Conservation (phyloP, 176 grass and related monocot species). For the Metroxylon sagu region DNA sequence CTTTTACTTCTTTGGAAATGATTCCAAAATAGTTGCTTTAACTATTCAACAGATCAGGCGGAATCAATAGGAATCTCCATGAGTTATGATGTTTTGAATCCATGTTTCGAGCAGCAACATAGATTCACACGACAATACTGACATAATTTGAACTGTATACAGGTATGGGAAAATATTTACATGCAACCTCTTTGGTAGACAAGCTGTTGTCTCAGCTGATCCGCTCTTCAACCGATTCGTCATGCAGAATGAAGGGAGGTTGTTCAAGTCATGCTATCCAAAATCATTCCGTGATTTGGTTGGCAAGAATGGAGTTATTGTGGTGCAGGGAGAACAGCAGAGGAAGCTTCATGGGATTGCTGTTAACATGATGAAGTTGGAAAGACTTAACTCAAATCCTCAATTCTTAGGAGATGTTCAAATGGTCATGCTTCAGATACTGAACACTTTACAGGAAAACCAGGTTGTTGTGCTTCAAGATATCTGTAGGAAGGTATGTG, state of each 20-base stretch:
- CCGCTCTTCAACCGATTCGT: constrained; percentile 8
- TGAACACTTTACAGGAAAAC: neutral
- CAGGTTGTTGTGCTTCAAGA: constrained; percentile 5
- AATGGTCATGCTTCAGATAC: neutral
- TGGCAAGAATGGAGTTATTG: constrained; percentile 4
- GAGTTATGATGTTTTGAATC: too few relatives aligned
- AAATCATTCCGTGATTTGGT: constrained; percentile 8
- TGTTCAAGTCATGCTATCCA: constrained; percentile 15
- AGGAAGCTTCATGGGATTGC: constrained; percentile 13
- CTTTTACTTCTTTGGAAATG: too few relatives aligned
- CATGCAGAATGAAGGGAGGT: constrained; percentile 8
- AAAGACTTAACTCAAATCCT: neutral
- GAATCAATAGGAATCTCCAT: too few relatives aligned
- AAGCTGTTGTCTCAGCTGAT: constrained; percentile 13
- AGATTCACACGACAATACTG: too few relatives aligned
- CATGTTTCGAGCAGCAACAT: too few relatives aligned
- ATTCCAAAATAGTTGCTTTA: too few relatives aligned
- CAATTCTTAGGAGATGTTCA: constrained; percentile 2
- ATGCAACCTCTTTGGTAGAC: constrained; percentile 5
- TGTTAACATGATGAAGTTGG: constrained; percentile 1
- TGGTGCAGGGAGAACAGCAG: constrained; percentile 6
- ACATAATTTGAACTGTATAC: neutral
- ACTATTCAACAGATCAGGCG: too few relatives aligned
- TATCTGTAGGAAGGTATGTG: constrained; percentile 7
- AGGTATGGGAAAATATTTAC: constrained; percentile 13